phyloP scores from a whole-genome alignment of 805 yeast genomes.

The Saccharomycopsis microspora region DNA sequence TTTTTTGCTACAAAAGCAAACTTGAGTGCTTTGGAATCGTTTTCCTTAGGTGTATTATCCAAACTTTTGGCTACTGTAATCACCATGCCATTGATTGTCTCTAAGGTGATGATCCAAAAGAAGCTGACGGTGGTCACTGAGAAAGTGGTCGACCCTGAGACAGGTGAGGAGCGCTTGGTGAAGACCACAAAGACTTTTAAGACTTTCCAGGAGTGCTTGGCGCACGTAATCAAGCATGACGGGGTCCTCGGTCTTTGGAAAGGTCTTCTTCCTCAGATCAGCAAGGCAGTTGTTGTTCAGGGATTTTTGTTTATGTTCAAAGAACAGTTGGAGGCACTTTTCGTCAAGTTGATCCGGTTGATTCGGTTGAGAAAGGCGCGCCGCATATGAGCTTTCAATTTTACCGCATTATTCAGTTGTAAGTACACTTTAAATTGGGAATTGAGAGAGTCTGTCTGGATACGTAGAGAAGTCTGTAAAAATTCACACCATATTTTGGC shows the following conservation, averaged over 20 bases:
- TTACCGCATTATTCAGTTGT: neutral
- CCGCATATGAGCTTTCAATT: neutral
- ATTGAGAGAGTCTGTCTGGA: too few relatives aligned
- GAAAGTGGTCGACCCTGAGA: conserved; percentile 16
- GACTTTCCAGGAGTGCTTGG: conserved; percentile 52
- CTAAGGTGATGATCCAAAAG: conserved; percentile 71
- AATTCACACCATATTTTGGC: too few relatives aligned
- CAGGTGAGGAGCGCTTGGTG: conserved; percentile 15
- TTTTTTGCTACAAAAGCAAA: conserved; percentile 23
- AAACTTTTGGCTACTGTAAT: conserved; percentile 69
- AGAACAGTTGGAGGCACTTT: conserved; percentile 39
- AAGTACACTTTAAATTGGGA: too few relatives aligned
- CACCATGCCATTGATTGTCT: conserved; percentile 78
- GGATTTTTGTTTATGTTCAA: conserved; percentile 75
- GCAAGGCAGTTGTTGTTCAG: conserved; percentile 76
- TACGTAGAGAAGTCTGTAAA: too few relatives aligned
- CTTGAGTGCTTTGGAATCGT: conserved; percentile 53
- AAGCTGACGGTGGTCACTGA: conserved; percentile 17
- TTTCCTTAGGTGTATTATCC: conserved; percentile 65
- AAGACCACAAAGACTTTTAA: conserved; percentile 33
- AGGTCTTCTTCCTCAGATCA: conserved; percentile 70
- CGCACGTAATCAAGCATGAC: conserved; percentile 49
- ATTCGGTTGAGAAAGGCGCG: neutral
- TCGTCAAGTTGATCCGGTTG: conserved; percentile 8
- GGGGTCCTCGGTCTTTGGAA: conserved; percentile 60